Conservation (phyloP, 345 rosid genomes). For the Sisymbrium altissimum region DNA sequence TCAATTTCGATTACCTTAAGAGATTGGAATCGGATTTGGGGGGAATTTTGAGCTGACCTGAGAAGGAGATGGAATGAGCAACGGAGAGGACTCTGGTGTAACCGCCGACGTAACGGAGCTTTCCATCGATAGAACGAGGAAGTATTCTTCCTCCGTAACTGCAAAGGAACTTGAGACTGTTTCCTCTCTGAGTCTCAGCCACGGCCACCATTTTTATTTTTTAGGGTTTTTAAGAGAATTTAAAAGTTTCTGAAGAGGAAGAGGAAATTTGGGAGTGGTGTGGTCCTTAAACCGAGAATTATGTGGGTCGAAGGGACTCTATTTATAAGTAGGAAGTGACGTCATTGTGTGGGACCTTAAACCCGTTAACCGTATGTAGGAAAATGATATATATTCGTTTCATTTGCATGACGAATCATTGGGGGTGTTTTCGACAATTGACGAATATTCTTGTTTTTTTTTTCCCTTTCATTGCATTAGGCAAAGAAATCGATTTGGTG, state of each 20-base stretch:
- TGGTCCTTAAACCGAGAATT: slow-evolving; percentile 11
- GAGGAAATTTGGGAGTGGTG: not conserved
- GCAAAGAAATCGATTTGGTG: not conserved
- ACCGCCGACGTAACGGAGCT: slow-evolving; percentile 92
- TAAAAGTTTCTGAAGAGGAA: not conserved
- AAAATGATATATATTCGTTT: not conserved
- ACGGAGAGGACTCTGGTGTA: slow-evolving; percentile 88
- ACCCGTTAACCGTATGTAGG: not conserved
- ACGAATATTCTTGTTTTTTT: not conserved
- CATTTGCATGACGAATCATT: not conserved
- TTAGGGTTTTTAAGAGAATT: slow-evolving; percentile 6
- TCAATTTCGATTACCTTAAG: no score
- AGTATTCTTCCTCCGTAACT: slow-evolving; percentile 86
- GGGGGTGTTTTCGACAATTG: slow-evolving; percentile 11
- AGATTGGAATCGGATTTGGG: not conserved
- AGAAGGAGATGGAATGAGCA: slow-evolving; percentile 57
- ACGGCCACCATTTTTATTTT: slow-evolving; percentile 20
- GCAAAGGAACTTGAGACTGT: slow-evolving; percentile 63
- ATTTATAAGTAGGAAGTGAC: slow-evolving; percentile 19
- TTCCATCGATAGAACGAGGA: slow-evolving; percentile 83
- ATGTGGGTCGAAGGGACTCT: not conserved
- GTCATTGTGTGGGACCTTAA: slow-evolving; percentile 4
- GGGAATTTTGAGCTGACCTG: slow-evolving; percentile 43
- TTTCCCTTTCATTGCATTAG: not conserved
- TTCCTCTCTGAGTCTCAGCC: not conserved